These are phyloP conservation scores for Pyricularia grisea DNA, from an alignment of 2,329 filamentous ascomycete species.

Conservation along the genomic window DNA sequence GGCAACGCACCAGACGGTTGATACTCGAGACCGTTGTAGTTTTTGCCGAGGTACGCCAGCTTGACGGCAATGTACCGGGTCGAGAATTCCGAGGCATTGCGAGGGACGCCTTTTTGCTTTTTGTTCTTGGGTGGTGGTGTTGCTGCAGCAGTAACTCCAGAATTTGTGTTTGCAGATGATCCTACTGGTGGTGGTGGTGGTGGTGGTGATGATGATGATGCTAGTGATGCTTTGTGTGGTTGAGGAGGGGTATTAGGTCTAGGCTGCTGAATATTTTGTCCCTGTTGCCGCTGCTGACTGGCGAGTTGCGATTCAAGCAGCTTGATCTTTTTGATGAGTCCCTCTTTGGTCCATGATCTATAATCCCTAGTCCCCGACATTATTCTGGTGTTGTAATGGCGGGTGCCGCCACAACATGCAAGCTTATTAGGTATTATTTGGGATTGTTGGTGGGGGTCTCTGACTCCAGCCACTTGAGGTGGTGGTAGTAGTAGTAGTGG, in stretches of 20 bases:
- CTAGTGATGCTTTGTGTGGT: background rate
- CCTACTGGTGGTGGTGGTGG: too few relatives aligned
- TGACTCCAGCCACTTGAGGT: background rate
- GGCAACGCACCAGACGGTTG: constrained; percentile 62
- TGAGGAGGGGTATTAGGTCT: background rate
- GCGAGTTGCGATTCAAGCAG: constrained; percentile 9
- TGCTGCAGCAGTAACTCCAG: background rate
- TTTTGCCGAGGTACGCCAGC: constrained; percentile 83
- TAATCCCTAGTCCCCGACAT: constrained; percentile 7
- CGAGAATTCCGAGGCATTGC: constrained; percentile 67
- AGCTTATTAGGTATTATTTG: background rate
- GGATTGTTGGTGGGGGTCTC: background rate
- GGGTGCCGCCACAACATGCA: background rate
- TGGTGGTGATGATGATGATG: background rate
- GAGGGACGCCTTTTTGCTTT: constrained; percentile 40
- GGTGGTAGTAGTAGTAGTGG: background rate
- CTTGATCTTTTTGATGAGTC: constrained; percentile 16
- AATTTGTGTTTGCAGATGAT: background rate
- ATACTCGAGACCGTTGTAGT: constrained; percentile 90
- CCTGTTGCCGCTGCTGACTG: background rate
- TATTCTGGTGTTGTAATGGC: background rate
- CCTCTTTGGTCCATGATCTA: constrained; percentile 13
- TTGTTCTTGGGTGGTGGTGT: constrained; percentile 22
- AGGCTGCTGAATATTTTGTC: background rate
- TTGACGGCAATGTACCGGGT: constrained; percentile 85